These are phyloP conservation scores for Mucuna pruriens DNA, from an alignment of 306 rosid species.

Conservation along the genomic window DNA sequence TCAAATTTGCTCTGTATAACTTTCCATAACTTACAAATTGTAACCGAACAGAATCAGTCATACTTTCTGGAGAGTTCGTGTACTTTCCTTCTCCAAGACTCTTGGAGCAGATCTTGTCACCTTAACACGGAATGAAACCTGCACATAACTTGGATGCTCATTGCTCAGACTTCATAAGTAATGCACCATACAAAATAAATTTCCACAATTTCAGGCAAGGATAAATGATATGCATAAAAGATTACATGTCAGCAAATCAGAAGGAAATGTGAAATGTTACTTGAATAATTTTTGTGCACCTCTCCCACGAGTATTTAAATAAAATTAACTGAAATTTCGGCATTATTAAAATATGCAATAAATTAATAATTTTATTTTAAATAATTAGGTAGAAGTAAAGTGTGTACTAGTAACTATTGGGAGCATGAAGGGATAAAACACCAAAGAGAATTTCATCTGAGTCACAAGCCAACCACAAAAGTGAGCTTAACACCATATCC, in stretches of 20 bases:
- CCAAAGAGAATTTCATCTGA: too few species aligned
- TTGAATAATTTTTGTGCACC: neutral
- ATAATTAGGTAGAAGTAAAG: too few species aligned
- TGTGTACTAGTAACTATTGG: too few species aligned
- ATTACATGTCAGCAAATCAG: neutral
- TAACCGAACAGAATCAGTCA: slow-evolving; percentile 25
- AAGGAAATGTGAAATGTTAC: neutral
- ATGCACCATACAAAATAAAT: neutral
- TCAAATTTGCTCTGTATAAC: slow-evolving; percentile 21
- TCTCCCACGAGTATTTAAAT: neutral
- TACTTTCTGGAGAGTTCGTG: slow-evolving; percentile 43
- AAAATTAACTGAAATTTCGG: neutral
- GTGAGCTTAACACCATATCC: too few species aligned
- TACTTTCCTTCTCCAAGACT: slow-evolving; percentile 38
- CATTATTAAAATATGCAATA: neutral
- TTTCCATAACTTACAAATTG: slow-evolving; percentile 24
- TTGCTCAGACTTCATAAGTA: slow-evolving; percentile 7
- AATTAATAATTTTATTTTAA: neutral
- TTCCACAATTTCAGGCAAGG: neutral
- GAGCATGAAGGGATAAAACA: too few species aligned
- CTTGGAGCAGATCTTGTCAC: slow-evolving; percentile 51
- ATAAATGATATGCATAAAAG: neutral
- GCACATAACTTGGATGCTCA: slow-evolving; percentile 39
- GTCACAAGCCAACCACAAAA: too few species aligned
- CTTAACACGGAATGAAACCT: slow-evolving; percentile 80